phyloP scores from a whole-genome alignment of 805 yeast genomes.

The Dipodascus albidus region DNA sequence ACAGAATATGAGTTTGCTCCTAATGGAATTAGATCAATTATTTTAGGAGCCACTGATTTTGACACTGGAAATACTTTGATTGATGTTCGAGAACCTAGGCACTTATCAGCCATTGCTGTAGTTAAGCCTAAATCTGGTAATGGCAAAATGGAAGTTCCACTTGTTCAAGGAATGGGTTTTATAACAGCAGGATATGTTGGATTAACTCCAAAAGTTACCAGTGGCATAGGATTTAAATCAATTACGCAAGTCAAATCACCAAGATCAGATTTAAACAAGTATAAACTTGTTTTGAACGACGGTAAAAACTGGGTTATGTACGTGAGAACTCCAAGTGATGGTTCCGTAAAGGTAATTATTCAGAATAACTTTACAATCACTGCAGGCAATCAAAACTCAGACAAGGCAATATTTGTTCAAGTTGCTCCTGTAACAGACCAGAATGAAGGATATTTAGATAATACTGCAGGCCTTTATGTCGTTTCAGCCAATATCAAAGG shows the following conservation, averaged over 20 bases:
- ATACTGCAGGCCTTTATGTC: constrained; percentile 53
- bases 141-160: constrained; percentile 23
- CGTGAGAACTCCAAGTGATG: constrained; percentile 22
- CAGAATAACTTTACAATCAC: constrained; percentile 25
- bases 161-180: constrained; percentile 54
- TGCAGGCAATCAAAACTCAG: constrained; percentile 33
- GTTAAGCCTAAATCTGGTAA: constrained; percentile 5
- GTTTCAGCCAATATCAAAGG: constrained; percentile 36
- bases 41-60: constrained; percentile 25
- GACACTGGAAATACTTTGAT: background rate
- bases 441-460: constrained; percentile 34
- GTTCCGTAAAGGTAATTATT: constrained; percentile 5
- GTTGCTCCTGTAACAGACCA: constrained; percentile 37
- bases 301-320: constrained; percentile 56
- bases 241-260: constrained; percentile 32
- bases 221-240: constrained; percentile 52
- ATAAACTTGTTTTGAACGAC: constrained; percentile 41
- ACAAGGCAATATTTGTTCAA: constrained; percentile 46
- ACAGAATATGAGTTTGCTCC: constrained; percentile 34
- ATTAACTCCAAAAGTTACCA: constrained; percentile 26
- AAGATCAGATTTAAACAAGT: constrained; percentile 38
- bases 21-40: constrained; percentile 32
- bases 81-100: background rate
- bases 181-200: constrained; percentile 36
- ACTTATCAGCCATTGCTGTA: constrained; percentile 3